Evolutionary conservation across 768 basidiomycete species (phyloP), one percentile per base, ranked within the genome.

Genomic region (Agaricus subrufescens): DNA sequence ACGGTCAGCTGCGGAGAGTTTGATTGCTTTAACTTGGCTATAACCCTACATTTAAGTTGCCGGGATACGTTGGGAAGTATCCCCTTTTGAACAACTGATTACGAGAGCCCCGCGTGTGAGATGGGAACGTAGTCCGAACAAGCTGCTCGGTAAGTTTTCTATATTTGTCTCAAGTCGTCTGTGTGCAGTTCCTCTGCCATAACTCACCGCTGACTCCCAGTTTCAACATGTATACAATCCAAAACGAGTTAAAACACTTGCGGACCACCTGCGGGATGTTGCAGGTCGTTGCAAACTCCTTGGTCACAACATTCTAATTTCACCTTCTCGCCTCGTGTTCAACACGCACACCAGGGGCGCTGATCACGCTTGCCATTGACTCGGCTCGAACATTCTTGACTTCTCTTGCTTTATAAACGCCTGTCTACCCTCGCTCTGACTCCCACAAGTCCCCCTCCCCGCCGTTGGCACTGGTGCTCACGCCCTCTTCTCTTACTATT

Each of bases 251-350:
- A 7, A n/a, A 56, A 63, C 62, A 55, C 58, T 55, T 65, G 59
- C 71, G 71, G 70, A 73, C 68, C 70, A 72, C 61, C 68, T 73
- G 70, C 69, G 69, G 74, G 70, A 67, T 64, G 65, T 67, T 66
- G 68, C 64, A 66, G 69, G 71, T 75, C 64, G 72, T 73, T 74
- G 66, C 65, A 25, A 37, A 56, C 48, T 56, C 34, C 23, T 30
- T 25, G 38, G 52, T 46, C 52, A 45, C 53, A 40, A 54, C 76
- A 51, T 60, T 62, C 74, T 80, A 51, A 59, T 59, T 47, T 50
- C 55, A 52, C 49, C 52, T 57, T 75, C 77, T 62, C 85, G 94
- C 78, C 89, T 90, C 73, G 92, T 91, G 61, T 94, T 87, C 52
- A 66, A 80, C 84, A 89, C 70, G 91, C 89, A 50, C 91, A 58